A percentile compares a stretch with the other conserved stretches of the same genome.
phyloP scores from a whole-genome alignment of 345 rosid genomes.

The Eucalyptus fibrosa region DNA sequence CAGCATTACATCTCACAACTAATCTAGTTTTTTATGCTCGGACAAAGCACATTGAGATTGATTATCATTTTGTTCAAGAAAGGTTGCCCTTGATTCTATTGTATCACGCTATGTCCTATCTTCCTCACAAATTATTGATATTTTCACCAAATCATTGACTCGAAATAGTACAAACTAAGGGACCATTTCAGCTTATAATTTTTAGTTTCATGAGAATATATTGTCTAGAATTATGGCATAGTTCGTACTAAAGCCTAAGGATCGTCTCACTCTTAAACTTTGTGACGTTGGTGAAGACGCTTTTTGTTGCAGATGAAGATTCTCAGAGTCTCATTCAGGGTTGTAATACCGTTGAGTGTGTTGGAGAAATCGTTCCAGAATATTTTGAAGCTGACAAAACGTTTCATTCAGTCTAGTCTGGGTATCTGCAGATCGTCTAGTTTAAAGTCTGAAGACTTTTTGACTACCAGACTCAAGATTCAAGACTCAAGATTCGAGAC shows the following conservation, averaged over 20 bases:
- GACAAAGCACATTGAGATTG: neutral
- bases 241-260: neutral
- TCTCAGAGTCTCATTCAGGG: neutral
- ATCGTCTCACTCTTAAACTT: neutral
- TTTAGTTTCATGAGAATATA: neutral
- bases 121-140: neutral
- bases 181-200: neutral
- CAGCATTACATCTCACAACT: neutral
- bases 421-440: too few relatives aligned
- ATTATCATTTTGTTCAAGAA: neutral
- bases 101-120: neutral
- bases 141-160: neutral
- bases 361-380: too few relatives aligned
- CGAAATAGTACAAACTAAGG: neutral
- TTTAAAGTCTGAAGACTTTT: too few relatives aligned
- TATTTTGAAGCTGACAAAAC: too few relatives aligned
- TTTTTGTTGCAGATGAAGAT: neutral
- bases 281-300: neutral
- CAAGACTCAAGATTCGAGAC: too few relatives aligned
- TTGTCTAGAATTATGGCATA: neutral
- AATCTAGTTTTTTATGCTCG: neutral
- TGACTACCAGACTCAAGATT: too few relatives aligned
- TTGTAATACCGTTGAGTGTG: neutral
- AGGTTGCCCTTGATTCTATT: neutral
- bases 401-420: too few relatives aligned